These are phyloP conservation scores for Omphalotus guepiniiformis DNA, from an alignment of 768 basidiomycete genomes.

Conservation along the genomic window DNA sequence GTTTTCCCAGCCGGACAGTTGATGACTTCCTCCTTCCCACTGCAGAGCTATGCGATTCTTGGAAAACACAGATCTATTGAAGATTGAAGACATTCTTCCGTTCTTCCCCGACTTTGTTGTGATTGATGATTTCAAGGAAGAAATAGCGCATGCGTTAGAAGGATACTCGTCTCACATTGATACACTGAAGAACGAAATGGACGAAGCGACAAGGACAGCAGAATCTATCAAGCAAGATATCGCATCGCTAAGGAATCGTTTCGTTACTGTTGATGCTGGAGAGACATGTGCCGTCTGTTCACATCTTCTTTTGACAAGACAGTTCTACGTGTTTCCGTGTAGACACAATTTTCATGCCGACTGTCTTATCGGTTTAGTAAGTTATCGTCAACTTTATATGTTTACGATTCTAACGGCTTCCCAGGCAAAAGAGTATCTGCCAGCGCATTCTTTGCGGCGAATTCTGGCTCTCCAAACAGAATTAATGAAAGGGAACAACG, in stretches of 20 bases:
- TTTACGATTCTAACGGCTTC: slow-evolving; percentile 7
- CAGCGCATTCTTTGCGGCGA: slow-evolving; percentile 74
- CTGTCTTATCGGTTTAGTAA: slow-evolving; percentile 89
- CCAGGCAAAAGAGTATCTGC: slow-evolving; percentile 90
- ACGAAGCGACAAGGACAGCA: slow-evolving; percentile 87
- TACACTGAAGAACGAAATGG: slow-evolving; percentile 88
- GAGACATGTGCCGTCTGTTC: slow-evolving; percentile 86
- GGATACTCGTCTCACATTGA: slow-evolving; percentile 93
- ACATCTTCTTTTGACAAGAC: slow-evolving; percentile 71
- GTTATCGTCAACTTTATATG: slow-evolving; percentile 23
- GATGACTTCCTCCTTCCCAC: background rate
- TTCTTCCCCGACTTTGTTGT: slow-evolving; percentile 99
- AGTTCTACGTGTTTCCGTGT: slow-evolving; percentile 99
- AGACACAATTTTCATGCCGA: slow-evolving; percentile 98
- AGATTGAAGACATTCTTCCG: slow-evolving; percentile 97
- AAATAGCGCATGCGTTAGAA: slow-evolving; percentile 94
- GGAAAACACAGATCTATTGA: slow-evolving; percentile 89
- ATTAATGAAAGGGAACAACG: slow-evolving; percentile 55
- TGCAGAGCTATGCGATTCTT: slow-evolving; percentile 93
- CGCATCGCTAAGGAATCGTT: slow-evolving; percentile 75
- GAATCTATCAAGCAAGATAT: slow-evolving; percentile 95
- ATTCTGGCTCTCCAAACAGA: slow-evolving; percentile 85
- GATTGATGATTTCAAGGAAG: slow-evolving; percentile 99
- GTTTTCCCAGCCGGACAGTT: no score
- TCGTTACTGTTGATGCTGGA: slow-evolving; percentile 84